Evolutionary conservation across 2,329 filamentous ascomycete species (phyloP).

Genomic region (Monilinia laxa): DNA sequence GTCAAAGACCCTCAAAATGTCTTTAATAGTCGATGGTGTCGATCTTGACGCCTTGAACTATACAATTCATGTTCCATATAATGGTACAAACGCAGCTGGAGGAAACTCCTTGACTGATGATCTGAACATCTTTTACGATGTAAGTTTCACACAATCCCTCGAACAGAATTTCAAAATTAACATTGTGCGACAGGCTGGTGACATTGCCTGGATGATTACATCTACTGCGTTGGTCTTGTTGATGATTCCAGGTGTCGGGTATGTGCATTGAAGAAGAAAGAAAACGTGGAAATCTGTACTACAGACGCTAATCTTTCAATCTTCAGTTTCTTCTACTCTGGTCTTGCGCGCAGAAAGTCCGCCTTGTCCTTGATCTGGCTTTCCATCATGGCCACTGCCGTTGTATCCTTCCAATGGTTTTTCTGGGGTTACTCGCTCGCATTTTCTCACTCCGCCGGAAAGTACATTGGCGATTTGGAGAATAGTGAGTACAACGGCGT

Average conservation of each 20-base stretch:
- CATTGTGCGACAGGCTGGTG: slow-evolving; percentile 61
- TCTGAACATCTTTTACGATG: slow-evolving; percentile 83
- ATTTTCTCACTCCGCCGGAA: slow-evolving; percentile 56
- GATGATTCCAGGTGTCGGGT: slow-evolving; percentile 89
- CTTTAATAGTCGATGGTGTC: slow-evolving; percentile 41
- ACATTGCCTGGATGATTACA: slow-evolving; percentile 82
- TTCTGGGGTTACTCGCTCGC: slow-evolving; percentile 42
- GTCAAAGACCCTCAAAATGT: slow-evolving; percentile 24
- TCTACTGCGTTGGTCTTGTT: slow-evolving; percentile 80
- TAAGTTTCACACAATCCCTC: slow-evolving; percentile 41
- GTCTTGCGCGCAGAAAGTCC: slow-evolving; percentile 83
- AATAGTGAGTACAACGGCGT: slow-evolving; percentile 50
- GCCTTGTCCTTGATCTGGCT: slow-evolving; percentile 89
- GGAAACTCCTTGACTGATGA: slow-evolving; percentile 62
- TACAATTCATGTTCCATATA: slow-evolving; percentile 48
- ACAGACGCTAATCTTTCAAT: slow-evolving; percentile 29
- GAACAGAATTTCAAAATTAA: slow-evolving; percentile 48
- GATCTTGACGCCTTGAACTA: slow-evolving; percentile 49
- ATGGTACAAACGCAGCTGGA: slow-evolving; percentile 56
- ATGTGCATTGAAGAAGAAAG: slow-evolving; percentile 39
- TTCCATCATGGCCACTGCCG: slow-evolving; percentile 79
- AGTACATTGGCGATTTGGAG: slow-evolving; percentile 73
- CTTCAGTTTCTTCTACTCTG: slow-evolving; percentile 79
- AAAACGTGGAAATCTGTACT: slow-evolving; percentile 18
- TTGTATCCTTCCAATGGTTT: slow-evolving; percentile 91